Conservation (phyloP, 1,284 basidiomycete species). For the Trametes polyzona region DNA sequence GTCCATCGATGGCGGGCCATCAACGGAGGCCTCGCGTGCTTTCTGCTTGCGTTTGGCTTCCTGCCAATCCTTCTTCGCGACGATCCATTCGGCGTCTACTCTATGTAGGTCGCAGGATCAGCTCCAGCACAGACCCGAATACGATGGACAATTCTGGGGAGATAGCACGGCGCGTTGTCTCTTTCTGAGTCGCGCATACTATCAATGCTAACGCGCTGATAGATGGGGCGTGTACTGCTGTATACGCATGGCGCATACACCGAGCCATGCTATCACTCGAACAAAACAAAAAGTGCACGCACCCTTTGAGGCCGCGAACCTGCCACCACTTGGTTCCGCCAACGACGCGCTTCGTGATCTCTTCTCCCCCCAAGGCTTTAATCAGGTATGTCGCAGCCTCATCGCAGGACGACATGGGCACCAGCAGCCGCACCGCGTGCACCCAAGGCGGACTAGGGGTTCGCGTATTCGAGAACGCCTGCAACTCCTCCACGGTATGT, state of each 20-base stretch:
- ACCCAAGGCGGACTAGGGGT: conserved; percentile 92
- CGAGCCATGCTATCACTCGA: no score
- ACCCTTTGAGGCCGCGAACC: conserved; percentile 80
- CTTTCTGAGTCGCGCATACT: no score
- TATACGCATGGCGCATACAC: no score
- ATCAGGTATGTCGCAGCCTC: conserved; percentile 81
- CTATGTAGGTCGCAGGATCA: no score
- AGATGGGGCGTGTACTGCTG: no score
- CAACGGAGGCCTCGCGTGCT: conserved; percentile 42
- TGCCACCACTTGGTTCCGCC: conserved; percentile 99
- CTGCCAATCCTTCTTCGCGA: conserved; percentile 72
- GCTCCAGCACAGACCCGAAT: no score
- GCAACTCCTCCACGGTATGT: conserved; percentile 85
- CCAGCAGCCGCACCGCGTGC: conserved; percentile 72
- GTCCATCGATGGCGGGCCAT: conserved; percentile 25
- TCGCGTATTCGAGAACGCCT: conserved; percentile 83
- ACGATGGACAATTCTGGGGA: no score
- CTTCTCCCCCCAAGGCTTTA: conserved; percentile 83
- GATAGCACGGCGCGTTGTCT: no score
- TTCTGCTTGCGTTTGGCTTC: conserved; percentile 61
- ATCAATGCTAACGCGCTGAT: no score
- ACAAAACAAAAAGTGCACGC: no score
- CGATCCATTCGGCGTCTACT: conserved; percentile 91
- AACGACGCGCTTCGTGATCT: conserved; percentile 71
- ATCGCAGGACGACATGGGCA: conserved; percentile 79